phyloP scores from a whole-genome alignment of 257 asterid species.

The Henckelia pumila region DNA sequence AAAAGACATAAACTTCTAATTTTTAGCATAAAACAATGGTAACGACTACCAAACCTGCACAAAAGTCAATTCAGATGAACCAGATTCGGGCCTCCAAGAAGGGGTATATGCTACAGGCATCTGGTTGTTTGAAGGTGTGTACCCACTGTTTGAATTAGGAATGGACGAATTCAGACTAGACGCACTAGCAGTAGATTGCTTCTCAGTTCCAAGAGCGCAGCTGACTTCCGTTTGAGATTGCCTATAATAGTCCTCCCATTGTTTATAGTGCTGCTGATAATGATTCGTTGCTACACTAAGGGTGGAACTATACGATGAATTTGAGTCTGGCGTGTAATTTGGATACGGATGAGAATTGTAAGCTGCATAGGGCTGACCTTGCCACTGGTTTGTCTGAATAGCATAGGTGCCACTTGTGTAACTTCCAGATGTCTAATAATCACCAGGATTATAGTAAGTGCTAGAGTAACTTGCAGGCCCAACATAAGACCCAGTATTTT shows the following conservation, averaged over 20 bases:
- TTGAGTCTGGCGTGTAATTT: conserved; percentile 65
- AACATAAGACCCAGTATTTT: conserved; percentile 97
- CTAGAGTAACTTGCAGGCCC: conserved; percentile 99
- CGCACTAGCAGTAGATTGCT: conserved; percentile 52
- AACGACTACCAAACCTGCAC: conserved; percentile 67
- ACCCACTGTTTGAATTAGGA: conserved; percentile 57
- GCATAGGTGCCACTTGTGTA: conserved; percentile 70
- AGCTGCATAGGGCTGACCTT: conserved; percentile 71
- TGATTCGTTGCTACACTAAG: conserved; percentile 55
- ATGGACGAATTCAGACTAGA: conserved; percentile 50
- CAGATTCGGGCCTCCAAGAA: conserved; percentile 59
- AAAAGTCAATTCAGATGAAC: conserved; percentile 48
- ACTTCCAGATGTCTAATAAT: conserved; percentile 99
- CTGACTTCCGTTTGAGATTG: conserved; percentile 88
- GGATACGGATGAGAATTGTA: conserved; percentile 75
- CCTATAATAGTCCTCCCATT: conserved; percentile 90
- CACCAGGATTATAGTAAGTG: conserved; percentile 99
- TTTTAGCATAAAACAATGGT: conserved; percentile 16
- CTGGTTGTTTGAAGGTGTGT: conserved; percentile 55
- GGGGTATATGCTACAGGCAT: conserved; percentile 49
- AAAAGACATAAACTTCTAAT: conserved; percentile 16
- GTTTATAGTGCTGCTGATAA: conserved; percentile 75
- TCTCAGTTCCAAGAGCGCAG: conserved; percentile 99
- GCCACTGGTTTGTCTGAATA: conserved; percentile 76
- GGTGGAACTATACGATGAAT: conserved; percentile 66